Percentiles rank a stretch among this genome's conserved stretches.
Conservation (phyloP, 306 rosid genomes). For the Mucuna pruriens region DNA sequence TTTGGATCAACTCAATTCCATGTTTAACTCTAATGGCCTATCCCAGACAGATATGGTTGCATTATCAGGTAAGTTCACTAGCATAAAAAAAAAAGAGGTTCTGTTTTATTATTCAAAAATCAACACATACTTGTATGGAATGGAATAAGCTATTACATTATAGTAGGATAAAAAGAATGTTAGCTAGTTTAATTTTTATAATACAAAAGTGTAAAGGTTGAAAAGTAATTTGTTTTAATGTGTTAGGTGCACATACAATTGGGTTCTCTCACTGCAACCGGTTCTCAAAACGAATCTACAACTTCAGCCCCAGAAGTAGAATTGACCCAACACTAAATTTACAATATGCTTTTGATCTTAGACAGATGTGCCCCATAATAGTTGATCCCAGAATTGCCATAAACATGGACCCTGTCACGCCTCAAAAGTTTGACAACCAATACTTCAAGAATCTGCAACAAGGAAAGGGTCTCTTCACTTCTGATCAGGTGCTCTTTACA, state of each 20-base stretch:
- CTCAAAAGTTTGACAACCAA: constrained; percentile 67
- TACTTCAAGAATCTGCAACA: constrained; percentile 84
- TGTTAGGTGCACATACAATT: constrained; percentile 82
- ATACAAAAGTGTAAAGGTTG: neutral
- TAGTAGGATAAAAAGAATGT: neutral
- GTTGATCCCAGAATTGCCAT: constrained; percentile 76
- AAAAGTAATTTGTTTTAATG: neutral
- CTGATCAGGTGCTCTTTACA: constrained; percentile 69
- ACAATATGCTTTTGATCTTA: constrained; percentile 64
- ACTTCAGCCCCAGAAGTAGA: constrained; percentile 58
- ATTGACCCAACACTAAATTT: constrained; percentile 70
- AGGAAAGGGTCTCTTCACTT: constrained; percentile 79
- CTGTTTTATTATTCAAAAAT: neutral
- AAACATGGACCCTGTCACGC: constrained; percentile 71
- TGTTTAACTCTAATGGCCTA: constrained; percentile 72
- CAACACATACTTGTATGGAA: neutral
- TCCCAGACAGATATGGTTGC: constrained; percentile 75
- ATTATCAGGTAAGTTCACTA: constrained; percentile 63
- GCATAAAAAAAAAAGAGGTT: neutral
- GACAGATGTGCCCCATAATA: constrained; percentile 61
- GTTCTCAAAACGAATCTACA: constrained; percentile 60
- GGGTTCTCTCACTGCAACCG: constrained; percentile 83
- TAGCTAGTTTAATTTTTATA: neutral
- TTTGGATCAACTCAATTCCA: constrained; percentile 56
- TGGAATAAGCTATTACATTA: neutral